Base-by-base conservation (phyloP, 176 grass and related monocot genomes). In the Carex littledalei region DNA sequence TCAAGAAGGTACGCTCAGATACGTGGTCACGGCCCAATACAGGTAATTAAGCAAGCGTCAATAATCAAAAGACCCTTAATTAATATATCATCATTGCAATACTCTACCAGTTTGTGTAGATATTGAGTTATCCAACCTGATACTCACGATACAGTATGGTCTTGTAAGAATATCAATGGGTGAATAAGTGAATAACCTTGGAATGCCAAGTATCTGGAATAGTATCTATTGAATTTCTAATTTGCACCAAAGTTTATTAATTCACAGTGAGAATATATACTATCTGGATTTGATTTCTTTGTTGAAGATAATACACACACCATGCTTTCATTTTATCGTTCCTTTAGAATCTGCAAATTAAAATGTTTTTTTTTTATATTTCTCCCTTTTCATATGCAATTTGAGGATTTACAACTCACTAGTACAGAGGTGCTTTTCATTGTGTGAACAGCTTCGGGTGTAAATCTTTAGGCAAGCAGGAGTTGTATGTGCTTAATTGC, bases 401-500 rank as follows among this genome's bases (percentile, higher is more conserved):
- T 15, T 89, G 78, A 82, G 81, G 49, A 64, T 87, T 29, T 94
- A 94, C 89, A 47, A 61, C 85, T 89, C 78, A 84, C 20, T 94
- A 17, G 81, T 74, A 34, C 87, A 91, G 45, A 70, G 70, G 11
- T 94, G 89, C 77, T 94, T 94, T 84, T 83, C 92, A 94, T 62
- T 91, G 92, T 80, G 87, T 94, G 18, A 37, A 14, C 85, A 67
- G 87, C 87, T 94, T 94, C 81, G 85, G 90, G 87, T 89, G 89
- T 67, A 66, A 79, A 61, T 4, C 92, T 39, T 86, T 91, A 60
- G 92, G 92, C n/a, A n/a, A n/a, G n/a, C n/a, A n/a, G n/a, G n/a
- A n/a, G n/a, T n/a, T n/a, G n/a, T n/a, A n/a, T n/a, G n/a, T n/a
- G n/a, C n/a, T n/a, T n/a, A n/a, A n/a, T n/a, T n/a, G n/a, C n/a